These are phyloP conservation scores for Solanum chiquidenum DNA, from an alignment of 257 asterid genomes.

Conservation along the genomic window DNA sequence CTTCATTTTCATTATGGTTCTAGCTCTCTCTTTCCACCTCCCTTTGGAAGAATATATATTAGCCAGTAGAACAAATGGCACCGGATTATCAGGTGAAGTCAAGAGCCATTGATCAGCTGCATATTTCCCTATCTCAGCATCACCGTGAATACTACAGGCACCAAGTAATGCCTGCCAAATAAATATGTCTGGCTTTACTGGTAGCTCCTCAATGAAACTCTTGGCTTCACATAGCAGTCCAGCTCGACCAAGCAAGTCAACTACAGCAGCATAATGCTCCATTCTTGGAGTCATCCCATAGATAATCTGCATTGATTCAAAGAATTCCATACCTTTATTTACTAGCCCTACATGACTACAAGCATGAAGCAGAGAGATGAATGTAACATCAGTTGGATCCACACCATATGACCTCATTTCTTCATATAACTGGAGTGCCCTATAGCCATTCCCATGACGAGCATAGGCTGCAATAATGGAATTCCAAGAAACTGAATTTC, in stretches of 20 bases:
- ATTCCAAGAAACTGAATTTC: constrained; percentile 78
- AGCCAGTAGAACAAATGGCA: constrained; percentile 60
- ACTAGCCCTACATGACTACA: constrained; percentile 72
- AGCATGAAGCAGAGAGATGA: constrained; percentile 74
- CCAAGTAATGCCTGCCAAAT: constrained; percentile 90
- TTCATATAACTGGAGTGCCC: constrained; percentile 40
- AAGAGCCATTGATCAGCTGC: constrained; percentile 57
- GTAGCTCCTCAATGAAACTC: constrained; percentile 40
- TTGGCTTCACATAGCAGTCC: constrained; percentile 69
- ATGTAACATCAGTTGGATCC: constrained; percentile 62
- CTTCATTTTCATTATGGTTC: constrained; percentile 56
- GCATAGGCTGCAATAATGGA: constrained; percentile 80
- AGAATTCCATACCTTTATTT: constrained; percentile 57
- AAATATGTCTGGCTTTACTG: constrained; percentile 40
- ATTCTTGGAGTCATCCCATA: constrained; percentile 49
- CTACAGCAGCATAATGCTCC: constrained; percentile 77
- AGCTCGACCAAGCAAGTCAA: constrained; percentile 87
- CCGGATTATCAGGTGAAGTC: constrained; percentile 41
- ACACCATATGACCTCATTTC: constrained; percentile 41
- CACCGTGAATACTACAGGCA: constrained; percentile 49
- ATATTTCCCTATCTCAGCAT: constrained; percentile 50
- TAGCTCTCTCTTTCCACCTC: constrained; percentile 74
- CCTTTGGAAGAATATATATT: constrained; percentile 61
- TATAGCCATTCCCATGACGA: constrained; percentile 60
- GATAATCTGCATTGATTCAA: constrained; percentile 43